Base-by-base conservation (phyloP, 2,329 filamentous ascomycete genomes). In the Alternaria sp. region DNA sequence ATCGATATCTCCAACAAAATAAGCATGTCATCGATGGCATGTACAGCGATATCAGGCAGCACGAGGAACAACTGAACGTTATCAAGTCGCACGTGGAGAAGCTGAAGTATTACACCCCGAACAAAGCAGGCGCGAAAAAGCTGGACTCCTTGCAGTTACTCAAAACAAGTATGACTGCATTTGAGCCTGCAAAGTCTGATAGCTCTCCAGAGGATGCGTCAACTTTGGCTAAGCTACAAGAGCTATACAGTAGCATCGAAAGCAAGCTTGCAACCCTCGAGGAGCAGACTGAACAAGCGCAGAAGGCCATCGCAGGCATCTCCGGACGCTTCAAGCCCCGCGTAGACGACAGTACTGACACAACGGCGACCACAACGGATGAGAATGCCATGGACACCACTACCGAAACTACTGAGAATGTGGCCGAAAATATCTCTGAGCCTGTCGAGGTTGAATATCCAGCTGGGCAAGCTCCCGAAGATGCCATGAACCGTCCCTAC, bases 1-100 rank as follows among this genome's bases (percentile, higher is more conserved):
- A 90, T 74, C 83, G 87, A 46, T 90, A 90, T 71, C 78, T 89
- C 46, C 80, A 85, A 50, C 78, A 81, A 62, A 86, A 85, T 60
- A 79, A 81, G 57, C 79, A 80, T 2, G 69, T 81, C 10, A 81
- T 85, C 16, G 80, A 80, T 44, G 78, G 81, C 9, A 81, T 88
- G 59, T 82, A 85, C n/a, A 63, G 69, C 25, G 68, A 81, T 20
- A 79, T 79, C 57, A 70, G 70, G 22, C 62, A 76, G 30, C 73
- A 72, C 46, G 76, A 76, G 51, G 61, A 68, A 18, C 59, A 71
- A 38, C 50, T 75, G 34, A 64, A 62, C 14, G 73, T 71, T 27
- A 75, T 83, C 9, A 75, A 79, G 3, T 60, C 65, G 1, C 69
- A 80, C 22, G 64, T 78, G 40, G 68, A 76, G n/a, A 77, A 73